Conservation (phyloP, 23 red algal genomes). For the Chondrus crispus region DNA sequence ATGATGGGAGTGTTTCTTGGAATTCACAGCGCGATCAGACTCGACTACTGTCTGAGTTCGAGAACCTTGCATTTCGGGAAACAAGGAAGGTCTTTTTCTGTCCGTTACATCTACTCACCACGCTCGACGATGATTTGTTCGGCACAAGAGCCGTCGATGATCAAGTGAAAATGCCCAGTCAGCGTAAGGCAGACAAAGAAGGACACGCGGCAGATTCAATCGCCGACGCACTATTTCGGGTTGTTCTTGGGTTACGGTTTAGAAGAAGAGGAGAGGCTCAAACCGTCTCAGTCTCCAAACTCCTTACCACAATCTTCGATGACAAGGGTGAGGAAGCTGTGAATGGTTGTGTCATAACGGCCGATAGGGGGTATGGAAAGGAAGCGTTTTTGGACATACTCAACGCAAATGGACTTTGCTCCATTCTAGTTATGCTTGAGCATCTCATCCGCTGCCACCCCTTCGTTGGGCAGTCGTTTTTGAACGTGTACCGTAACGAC, state of each 20-base stretch:
- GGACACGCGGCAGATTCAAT: background rate
- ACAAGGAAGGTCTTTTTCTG: background rate
- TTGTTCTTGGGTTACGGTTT: background rate
- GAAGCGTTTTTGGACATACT: background rate
- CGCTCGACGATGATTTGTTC: background rate
- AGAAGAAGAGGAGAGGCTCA: background rate
- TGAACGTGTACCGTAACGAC: background rate
- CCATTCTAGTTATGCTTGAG: background rate
- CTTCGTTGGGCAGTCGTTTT: background rate
- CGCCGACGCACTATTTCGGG: background rate
- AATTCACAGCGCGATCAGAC: background rate
- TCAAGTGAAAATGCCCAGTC: background rate
- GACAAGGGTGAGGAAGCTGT: background rate
- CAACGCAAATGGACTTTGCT: background rate
- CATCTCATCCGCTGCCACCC: background rate
- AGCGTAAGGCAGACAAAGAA: background rate
- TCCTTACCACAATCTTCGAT: background rate
- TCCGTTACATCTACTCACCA: background rate
- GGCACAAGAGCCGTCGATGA: constrained; percentile 6
- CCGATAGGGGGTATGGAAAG: constrained; percentile 17
- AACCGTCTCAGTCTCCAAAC: background rate
- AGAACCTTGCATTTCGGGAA: background rate
- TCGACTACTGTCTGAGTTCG: constrained; percentile 1
- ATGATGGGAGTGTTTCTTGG: background rate
- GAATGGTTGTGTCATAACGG: background rate